phyloP scores from a whole-genome alignment of 2,329 filamentous ascomycete genomes.

The Aspergillus transmontanensis region DNA sequence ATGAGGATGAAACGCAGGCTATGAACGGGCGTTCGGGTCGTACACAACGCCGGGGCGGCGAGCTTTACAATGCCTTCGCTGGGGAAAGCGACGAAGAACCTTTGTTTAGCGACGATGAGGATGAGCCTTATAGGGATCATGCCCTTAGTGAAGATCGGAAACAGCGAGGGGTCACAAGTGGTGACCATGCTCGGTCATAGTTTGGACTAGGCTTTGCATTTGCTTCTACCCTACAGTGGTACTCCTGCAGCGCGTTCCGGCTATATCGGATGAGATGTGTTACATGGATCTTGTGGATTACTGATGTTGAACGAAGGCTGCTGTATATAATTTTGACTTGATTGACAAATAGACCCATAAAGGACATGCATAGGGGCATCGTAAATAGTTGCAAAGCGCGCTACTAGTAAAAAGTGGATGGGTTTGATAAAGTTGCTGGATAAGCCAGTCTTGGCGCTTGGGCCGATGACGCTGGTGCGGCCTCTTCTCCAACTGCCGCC shows the following conservation, averaged over 20 bases:
- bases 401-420: not conserved
- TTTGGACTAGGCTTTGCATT: not conserved
- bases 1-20: slow-evolving; percentile 63
- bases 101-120: slow-evolving; percentile 51
- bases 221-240: not conserved
- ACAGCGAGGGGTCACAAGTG: slow-evolving; percentile 14
- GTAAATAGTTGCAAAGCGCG: not conserved
- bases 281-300: not conserved
- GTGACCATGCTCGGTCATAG: slow-evolving; percentile 13
- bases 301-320: not conserved
- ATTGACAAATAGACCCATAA: not conserved
- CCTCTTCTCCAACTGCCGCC: slow-evolving; percentile 19
- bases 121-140: slow-evolving; percentile 39
- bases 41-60: slow-evolving; percentile 69
- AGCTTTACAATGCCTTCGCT: slow-evolving; percentile 97
- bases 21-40: slow-evolving; percentile 52
- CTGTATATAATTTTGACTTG: not conserved
- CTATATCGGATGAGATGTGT: not conserved
- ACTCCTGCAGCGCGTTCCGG: not conserved
- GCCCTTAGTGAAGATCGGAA: slow-evolving; percentile 26
- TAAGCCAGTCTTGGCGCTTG: slow-evolving; percentile 12
- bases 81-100: slow-evolving; percentile 79
- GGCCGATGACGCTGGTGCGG: slow-evolving; percentile 25
- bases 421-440: not conserved
- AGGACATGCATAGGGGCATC: not conserved